These are phyloP conservation scores for Vaccinium corymbosum DNA, from an alignment of 148 eudicot species.

Conservation along the genomic window DNA sequence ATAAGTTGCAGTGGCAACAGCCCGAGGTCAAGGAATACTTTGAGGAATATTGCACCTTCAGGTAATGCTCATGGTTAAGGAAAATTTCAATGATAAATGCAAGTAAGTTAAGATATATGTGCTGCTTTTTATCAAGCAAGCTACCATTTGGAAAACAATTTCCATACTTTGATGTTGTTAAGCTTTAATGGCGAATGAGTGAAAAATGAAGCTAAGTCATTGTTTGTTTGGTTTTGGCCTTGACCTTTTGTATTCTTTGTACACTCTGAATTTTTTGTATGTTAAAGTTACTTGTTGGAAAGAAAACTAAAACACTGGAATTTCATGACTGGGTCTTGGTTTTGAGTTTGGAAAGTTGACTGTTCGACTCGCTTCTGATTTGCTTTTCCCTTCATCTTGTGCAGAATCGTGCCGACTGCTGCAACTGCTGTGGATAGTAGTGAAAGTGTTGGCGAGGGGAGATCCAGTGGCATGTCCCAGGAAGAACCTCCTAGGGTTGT, in stretches of 20 bases:
- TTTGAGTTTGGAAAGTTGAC: background rate
- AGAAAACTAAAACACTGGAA: background rate
- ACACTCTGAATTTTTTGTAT: background rate
- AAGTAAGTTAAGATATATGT: background rate
- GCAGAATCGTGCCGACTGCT: background rate
- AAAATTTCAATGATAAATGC: background rate
- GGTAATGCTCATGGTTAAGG: background rate
- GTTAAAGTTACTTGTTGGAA: background rate
- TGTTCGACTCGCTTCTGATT: background rate
- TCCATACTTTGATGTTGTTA: background rate
- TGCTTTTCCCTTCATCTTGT: background rate
- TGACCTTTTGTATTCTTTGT: background rate
- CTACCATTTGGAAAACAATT: background rate
- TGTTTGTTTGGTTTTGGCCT: too few relatives aligned
- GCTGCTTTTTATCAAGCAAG: background rate
- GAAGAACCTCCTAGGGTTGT: background rate
- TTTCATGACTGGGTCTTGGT: background rate
- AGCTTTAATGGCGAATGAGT: background rate
- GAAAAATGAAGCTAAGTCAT: background rate
- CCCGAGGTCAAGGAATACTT: background rate
- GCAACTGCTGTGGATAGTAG: background rate
- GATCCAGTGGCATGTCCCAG: background rate
- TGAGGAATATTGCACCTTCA: conserved; percentile 4
- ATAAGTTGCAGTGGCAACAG: background rate
- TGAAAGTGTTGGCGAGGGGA: background rate